Evolutionary conservation across 1,139 yeast genomes (phyloP).

Genomic region (Candida neerlandica): DNA sequence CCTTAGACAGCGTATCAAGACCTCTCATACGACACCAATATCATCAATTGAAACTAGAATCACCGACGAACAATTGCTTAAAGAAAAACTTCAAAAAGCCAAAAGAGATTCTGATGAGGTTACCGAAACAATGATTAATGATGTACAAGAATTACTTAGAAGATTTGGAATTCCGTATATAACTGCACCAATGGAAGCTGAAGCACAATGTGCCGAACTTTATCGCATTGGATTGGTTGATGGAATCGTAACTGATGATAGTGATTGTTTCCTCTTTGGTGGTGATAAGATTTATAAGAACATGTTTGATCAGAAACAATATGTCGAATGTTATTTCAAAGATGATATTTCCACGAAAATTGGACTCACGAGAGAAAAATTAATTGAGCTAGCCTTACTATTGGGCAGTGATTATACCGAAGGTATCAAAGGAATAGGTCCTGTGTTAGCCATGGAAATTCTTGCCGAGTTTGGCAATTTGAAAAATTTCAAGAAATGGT

Average conservation of each 20-base stretch:
- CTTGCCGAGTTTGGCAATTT: constrained; percentile 75
- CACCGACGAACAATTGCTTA: constrained; percentile 57
- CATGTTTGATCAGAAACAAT: constrained; percentile 92
- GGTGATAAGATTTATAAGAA: constrained; percentile 84
- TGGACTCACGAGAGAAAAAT: constrained; percentile 61
- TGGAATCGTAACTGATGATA: constrained; percentile 96
- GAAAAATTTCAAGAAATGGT: constrained; percentile 41
- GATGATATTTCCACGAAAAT: constrained; percentile 62
- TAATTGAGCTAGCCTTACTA: constrained; percentile 79
- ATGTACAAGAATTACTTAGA: constrained; percentile 83
- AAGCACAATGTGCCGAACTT: constrained; percentile 93
- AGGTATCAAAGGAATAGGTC: constrained; percentile 90
- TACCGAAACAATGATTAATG: constrained; percentile 80
- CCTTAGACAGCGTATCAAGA: constrained; percentile 54
- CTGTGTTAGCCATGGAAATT: constrained; percentile 91
- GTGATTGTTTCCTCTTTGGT: constrained; percentile 95
- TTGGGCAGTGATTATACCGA: constrained; percentile 94
- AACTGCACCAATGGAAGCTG: constrained; percentile 98
- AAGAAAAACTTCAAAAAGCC: constrained; percentile 64
- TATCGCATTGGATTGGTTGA: constrained; percentile 72
- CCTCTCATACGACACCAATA: constrained; percentile 22
- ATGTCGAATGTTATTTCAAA: constrained; percentile 80
- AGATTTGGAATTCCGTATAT: constrained; percentile 92
- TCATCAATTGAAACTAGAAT: constrained; percentile 35
- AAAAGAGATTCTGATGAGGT: constrained; percentile 91